Evolutionary conservation across 2,329 filamentous ascomycete species (phyloP), one percentile per base, ranked within the genome.

Genomic region (Curvularia verruculosa): DNA sequence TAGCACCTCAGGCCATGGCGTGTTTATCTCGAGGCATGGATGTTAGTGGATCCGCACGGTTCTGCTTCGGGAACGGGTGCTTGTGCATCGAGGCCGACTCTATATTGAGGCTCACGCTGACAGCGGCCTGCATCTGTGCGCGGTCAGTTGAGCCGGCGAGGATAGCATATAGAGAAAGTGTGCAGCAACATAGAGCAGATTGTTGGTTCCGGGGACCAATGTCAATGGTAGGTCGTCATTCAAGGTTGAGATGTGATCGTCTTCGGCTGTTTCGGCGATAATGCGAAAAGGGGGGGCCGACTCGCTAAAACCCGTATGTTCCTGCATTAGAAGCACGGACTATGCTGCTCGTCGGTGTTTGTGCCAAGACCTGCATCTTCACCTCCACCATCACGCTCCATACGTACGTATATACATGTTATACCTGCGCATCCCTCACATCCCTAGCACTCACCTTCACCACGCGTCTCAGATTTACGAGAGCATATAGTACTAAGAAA

Each of bases 1-100:
- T 67, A 68, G 60, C 13, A 21, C 15, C n/a, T 48, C 37, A 37
- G 29, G 18, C 45, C 34, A 44, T 44, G 29, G 40, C 36, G 34
- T 46, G 47, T 26, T 50, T 43, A 55, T 46, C 34, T 52, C 44
- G 24, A 34, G 44, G 34, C 7, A 49, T 34, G 37, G 40, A 26
- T 41, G 18, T 8, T 56, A 46, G 54, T 55, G 52, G 45, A 48
- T 34, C 47, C 24, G 60, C 58, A 63, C 60, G 48, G 56, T n/a
- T 43, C 59, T 53, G 47, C 19, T 34, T 53, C 39, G 52, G 56
- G 59, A 54, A 56, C 59, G 59, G 56, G 59, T 56, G 46, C 29
- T 44, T 53, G 49, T 23, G 44, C 26, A 52, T 45, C 50, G 37
- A 23, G 12, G 34, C 18, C 28, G 28, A n/a, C 45, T 18, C 21